Evolutionary conservation across 208 protist species (phyloP).

Genomic region (Giardia muris): DNA sequence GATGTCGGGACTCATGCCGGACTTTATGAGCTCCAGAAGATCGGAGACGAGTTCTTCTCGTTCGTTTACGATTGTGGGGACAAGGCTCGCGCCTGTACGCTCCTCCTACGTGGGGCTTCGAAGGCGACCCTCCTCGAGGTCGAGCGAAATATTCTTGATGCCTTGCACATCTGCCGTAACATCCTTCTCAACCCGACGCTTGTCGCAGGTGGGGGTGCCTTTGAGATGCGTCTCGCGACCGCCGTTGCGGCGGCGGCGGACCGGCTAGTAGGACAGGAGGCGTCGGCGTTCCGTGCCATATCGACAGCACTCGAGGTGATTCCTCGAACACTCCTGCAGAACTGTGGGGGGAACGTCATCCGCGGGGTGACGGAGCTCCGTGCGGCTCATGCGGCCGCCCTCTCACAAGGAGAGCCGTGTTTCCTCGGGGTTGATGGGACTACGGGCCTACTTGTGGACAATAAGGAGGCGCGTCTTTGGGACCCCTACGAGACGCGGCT

Average conservation of each 20-base stretch:
- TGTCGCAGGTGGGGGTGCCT: constrained; percentile 88
- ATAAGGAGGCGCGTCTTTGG: constrained; percentile 76
- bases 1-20: constrained; percentile 83
- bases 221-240: constrained; percentile 69
- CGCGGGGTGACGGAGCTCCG: constrained; percentile 84
- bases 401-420: too few species aligned
- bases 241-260: constrained; percentile 71
- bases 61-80: constrained; percentile 91
- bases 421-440: constrained; percentile 32
- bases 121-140: constrained; percentile 98
- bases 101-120: constrained; percentile 90
- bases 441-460: constrained; percentile 62
- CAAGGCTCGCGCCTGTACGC: constrained; percentile 85
- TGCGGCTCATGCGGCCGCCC: constrained; percentile 28
- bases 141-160: constrained; percentile 70
- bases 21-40: constrained; percentile 93
- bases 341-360: constrained; percentile 94
- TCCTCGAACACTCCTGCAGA: constrained; percentile 89
- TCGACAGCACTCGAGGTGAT: constrained; percentile 76
- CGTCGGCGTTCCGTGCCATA: constrained; percentile 83
- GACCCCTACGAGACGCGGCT: constrained; percentile 90
- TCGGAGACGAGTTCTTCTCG: constrained; percentile 93
- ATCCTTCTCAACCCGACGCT: constrained; percentile 78
- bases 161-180: constrained; percentile 91
- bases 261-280: constrained; percentile 73